These are phyloP conservation scores for Brassica nigra DNA, from an alignment of 345 rosid genomes.

Conservation along the genomic window DNA sequence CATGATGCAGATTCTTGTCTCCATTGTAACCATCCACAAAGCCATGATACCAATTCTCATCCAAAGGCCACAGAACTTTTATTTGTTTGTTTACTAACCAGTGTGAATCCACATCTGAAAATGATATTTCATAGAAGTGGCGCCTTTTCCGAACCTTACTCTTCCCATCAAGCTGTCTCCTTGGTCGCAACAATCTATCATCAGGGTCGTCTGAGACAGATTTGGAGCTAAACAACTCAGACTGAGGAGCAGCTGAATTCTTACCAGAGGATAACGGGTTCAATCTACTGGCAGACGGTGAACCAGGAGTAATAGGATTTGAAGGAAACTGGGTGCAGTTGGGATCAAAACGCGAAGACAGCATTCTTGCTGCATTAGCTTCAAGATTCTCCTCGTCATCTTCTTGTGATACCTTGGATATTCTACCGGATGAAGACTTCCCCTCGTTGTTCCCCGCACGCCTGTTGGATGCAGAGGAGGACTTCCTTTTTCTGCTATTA, in stretches of 20 bases:
- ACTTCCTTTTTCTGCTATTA: constrained; percentile 62
- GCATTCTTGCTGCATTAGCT: constrained; percentile 97
- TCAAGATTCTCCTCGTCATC: constrained; percentile 96
- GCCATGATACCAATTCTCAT: constrained; percentile 88
- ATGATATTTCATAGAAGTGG: constrained; percentile 76
- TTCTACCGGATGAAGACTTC: constrained; percentile 45
- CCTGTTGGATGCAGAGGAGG: neutral
- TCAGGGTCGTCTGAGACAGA: constrained; percentile 61
- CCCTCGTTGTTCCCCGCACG: constrained; percentile 34
- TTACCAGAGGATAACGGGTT: constrained; percentile 47
- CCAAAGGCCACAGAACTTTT: constrained; percentile 96
- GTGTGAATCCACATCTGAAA: constrained; percentile 65
- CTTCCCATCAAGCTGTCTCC: constrained; percentile 59
- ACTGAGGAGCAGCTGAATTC: constrained; percentile 35
- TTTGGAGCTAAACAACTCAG: constrained; percentile 51
- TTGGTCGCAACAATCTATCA: constrained; percentile 75
- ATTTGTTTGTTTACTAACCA: constrained; percentile 79
- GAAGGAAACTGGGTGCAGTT: constrained; percentile 76
- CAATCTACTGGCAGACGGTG: constrained; percentile 47
- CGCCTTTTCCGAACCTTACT: constrained; percentile 70
- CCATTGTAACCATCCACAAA: constrained; percentile 71
- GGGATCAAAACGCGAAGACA: constrained; percentile 89
- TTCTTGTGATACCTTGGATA: constrained; percentile 48
- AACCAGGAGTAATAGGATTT: constrained; percentile 49
- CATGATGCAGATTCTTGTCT: constrained; percentile 79